These are phyloP conservation scores for Penicillium paradoxum DNA, from an alignment of 495 filamentous ascomycete genomes.

Conservation along the genomic window DNA sequence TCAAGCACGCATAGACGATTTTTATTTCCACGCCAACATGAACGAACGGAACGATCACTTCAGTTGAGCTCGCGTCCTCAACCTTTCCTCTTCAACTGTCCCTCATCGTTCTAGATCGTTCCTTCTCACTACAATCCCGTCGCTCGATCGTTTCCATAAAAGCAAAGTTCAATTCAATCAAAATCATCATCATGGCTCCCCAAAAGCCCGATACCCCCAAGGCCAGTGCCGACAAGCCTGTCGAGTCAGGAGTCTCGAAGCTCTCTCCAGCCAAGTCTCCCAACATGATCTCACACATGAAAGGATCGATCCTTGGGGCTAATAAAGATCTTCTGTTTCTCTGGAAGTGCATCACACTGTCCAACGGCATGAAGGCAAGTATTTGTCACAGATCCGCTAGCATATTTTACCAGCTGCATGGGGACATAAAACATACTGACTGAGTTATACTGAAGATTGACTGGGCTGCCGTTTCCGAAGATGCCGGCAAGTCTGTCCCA, in stretches of 20 bases:
- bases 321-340: neutral
- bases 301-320: neutral
- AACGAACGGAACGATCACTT: too few species aligned
- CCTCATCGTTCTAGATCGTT: too few species aligned
- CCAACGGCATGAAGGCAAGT: neutral
- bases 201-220: neutral
- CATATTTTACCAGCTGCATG: neutral
- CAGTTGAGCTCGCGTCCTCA: too few species aligned
- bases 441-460: neutral
- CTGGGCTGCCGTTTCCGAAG: neutral
- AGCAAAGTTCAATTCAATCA: neutral
- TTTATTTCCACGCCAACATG: too few species aligned
- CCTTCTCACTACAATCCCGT: neutral
- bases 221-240: neutral
- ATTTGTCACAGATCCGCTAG: neutral
- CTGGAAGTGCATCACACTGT: neutral
- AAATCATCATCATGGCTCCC: neutral
- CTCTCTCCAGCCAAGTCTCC: neutral
- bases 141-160: neutral
- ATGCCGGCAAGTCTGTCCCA: neutral
- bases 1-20: too few species aligned
- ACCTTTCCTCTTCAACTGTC: too few species aligned
- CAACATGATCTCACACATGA: neutral
- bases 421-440: neutral
- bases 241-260: neutral